phyloP scores from a whole-genome alignment of 1,284 basidiomycete genomes.

The Anthracocystis walkeri region DNA sequence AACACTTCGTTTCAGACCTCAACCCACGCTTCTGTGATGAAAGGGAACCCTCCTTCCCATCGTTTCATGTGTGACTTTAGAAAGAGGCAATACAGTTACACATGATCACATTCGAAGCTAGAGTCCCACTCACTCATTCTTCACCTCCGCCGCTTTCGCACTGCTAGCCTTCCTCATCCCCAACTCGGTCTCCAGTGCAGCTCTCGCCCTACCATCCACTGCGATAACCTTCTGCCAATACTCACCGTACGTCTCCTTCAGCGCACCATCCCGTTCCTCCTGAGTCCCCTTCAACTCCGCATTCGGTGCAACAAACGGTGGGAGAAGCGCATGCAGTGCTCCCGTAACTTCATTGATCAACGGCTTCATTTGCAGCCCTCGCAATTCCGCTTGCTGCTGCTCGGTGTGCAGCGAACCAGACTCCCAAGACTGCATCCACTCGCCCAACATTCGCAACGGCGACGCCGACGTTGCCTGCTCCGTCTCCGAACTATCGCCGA shows the following conservation, averaged over 20 bases:
- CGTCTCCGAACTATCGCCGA: constrained; percentile 26
- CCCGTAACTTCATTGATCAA: constrained; percentile 36
- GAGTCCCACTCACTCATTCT: not conserved
- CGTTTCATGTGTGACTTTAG: not conserved
- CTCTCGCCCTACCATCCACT: constrained; percentile 34
- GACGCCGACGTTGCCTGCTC: constrained; percentile 11
- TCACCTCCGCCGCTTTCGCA: not conserved
- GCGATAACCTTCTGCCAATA: constrained; percentile 45
- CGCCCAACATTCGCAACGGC: constrained; percentile 48
- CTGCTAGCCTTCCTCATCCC: constrained; percentile 22
- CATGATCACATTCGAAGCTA: no score
- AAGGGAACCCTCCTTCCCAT: no score
- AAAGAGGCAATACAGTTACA: not conserved
- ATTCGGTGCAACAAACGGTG: constrained; percentile 37
- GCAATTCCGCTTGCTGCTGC: constrained; percentile 10
- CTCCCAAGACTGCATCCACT: constrained; percentile 54
- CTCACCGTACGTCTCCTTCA: constrained; percentile 27
- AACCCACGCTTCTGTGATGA: no score
- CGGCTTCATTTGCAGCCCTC: constrained; percentile 30
- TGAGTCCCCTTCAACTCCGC: constrained; percentile 21
- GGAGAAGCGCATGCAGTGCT: constrained; percentile 47
- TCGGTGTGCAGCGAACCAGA: constrained; percentile 28
- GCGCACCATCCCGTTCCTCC: constrained; percentile 28
- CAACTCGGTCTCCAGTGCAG: constrained; percentile 45
- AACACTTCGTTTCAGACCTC: no score